These are phyloP conservation scores for Colletotrichum lentis DNA, from an alignment of 2,329 filamentous ascomycete species.

Conservation along the genomic window DNA sequence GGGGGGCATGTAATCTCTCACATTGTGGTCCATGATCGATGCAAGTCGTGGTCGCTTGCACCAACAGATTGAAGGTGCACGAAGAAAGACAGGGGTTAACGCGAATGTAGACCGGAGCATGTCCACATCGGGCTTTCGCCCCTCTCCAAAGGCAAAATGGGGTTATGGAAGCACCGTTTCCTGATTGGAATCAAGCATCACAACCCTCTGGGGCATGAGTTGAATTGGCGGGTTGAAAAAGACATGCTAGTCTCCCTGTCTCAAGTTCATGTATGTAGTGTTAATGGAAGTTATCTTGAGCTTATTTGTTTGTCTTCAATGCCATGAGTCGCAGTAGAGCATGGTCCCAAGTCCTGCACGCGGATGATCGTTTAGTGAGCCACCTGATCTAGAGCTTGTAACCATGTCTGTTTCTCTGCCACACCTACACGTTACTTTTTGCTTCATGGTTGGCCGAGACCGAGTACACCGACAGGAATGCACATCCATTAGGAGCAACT, in stretches of 20 bases:
- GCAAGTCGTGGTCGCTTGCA: neutral
- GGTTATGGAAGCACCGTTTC: accelerated
- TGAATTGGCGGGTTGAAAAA: too few relatives aligned
- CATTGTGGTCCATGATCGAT: neutral
- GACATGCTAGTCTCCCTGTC: too few relatives aligned
- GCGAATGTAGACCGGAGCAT: too few relatives aligned
- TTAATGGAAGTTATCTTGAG: too few relatives aligned
- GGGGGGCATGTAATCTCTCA: neutral
- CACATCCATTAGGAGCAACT: neutral
- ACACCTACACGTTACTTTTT: neutral
- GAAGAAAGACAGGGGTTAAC: neutral
- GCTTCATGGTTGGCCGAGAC: neutral
- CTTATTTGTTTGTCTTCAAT: too few relatives aligned
- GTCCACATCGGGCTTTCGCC: neutral
- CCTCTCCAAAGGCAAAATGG: neutral
- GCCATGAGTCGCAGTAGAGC: too few relatives aligned
- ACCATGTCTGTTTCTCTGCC: neutral
- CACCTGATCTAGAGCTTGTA: too few relatives aligned
- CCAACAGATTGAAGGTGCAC: neutral
- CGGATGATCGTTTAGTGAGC: too few relatives aligned
- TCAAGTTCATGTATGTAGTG: too few relatives aligned
- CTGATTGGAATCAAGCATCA: neutral
- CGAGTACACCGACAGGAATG: neutral
- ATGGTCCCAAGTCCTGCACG: too few relatives aligned
- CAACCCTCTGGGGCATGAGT: too few relatives aligned